Base-by-base conservation (phyloP, 768 basidiomycete genomes). In the Asterophora lycoperdoides region DNA sequence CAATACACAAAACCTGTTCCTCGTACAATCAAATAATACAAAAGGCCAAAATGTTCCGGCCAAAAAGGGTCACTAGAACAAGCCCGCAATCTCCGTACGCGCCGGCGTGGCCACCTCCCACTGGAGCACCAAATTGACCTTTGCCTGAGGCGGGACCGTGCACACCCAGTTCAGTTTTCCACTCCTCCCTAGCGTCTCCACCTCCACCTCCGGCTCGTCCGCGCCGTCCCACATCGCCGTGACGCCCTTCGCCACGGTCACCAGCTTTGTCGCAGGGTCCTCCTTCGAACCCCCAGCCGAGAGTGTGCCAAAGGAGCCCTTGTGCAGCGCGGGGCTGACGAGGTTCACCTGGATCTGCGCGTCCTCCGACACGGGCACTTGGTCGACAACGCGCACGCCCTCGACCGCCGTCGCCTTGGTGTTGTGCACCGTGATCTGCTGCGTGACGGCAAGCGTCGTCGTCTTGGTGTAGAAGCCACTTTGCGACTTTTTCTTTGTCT, bases 181-280 rank as follows among this genome's bases (percentile, higher is more conserved):
- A 29, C 29, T 41, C 19, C 44, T 17, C 35, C 39, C 32, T 17
- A 50, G 41, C 41, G 43, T 46, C 44, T 42, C 51, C 11, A 29
- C 33, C 8, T 34, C 18, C 41, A 52, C n/a, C n/a, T n/a, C n/a
- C n/a, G n/a, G 51, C 3, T 61, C 64, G 10, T 63, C 60, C 1
- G 52, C 52, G 2, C 63, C 64, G 10, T 66, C 60, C 64, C 63
- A 64, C 45, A 60, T 49, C 43, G 63, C 64, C n/a, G 33, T 36
- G 9, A 62, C 54, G 2, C 59, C 63, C 9, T 42, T 37, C 20
- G 46, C 44, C 7, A 64, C 52, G 8, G 14, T 39, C 18, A 61
- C 38, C 39, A 41, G 44, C 41, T 49, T 53, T 14, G 38, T n/a
- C 37, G 23, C 37, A 19, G 8, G 20, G 23, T 5, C 14, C 20